Conservation (phyloP, 169 alveolate species). For the Theileria orientalis region DNA sequence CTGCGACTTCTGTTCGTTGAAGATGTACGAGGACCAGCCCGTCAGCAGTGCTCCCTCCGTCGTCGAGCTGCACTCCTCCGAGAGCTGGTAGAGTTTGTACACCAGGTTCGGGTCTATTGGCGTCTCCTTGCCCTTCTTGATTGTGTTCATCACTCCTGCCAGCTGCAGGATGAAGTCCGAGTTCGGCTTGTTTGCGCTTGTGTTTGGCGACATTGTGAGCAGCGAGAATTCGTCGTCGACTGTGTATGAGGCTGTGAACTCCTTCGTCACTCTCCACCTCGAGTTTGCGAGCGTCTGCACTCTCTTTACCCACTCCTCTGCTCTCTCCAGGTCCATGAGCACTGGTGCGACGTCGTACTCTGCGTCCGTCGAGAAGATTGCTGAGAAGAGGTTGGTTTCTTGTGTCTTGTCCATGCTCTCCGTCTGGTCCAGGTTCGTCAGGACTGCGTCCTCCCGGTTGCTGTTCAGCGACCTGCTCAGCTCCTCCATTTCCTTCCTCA, state of each 20-base stretch:
- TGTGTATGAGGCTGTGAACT: conserved; percentile 35
- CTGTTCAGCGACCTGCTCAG: not conserved
- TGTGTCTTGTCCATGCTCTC: too few relatives aligned
- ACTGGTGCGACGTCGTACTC: conserved; percentile 15
- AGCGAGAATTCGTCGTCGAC: conserved; percentile 48
- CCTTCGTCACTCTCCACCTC: conserved; percentile 63
- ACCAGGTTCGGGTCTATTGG: conserved; percentile 9
- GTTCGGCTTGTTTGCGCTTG: conserved; percentile 16
- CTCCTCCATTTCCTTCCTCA: not conserved
- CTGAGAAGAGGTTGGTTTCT: not conserved
- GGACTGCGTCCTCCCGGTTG: not conserved
- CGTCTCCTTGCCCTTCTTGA: conserved; percentile 15
- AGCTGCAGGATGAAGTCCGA: conserved; percentile 39
- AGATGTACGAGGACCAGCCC: conserved; percentile 18
- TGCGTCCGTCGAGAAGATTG: too few relatives aligned
- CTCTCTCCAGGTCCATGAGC: conserved; percentile 36
- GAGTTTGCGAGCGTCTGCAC: conserved; percentile 23
- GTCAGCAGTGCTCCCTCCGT: conserved; percentile 13
- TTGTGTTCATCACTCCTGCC: conserved; percentile 25
- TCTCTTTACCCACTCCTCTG: conserved; percentile 43
- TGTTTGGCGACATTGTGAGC: conserved; percentile 5
- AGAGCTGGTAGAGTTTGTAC: conserved; percentile 25
- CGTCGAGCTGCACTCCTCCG: conserved; percentile 15
- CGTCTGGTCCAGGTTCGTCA: too few relatives aligned
- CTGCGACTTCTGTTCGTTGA: not conserved